Percentiles rank a stretch among this genome's conserved stretches.
These are phyloP conservation scores for Candida takata DNA, from an alignment of 805 yeast species.

Conservation along the genomic window DNA sequence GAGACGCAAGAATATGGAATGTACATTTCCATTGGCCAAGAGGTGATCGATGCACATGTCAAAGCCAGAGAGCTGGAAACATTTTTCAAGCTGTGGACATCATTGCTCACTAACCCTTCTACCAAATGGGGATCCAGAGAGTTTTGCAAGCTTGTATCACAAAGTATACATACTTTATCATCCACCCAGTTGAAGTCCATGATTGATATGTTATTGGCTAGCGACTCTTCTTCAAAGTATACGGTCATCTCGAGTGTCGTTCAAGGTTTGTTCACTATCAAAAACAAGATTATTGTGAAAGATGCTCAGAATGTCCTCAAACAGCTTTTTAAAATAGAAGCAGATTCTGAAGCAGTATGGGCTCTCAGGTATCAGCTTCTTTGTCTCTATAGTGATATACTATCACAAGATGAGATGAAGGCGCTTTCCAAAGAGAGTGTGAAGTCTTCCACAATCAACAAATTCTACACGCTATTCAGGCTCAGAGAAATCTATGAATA, in stretches of 20 bases:
- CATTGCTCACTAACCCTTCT: slow-evolving; percentile 4
- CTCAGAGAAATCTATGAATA: slow-evolving; percentile 37
- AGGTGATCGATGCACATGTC: slow-evolving; percentile 39
- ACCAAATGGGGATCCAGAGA: slow-evolving; percentile 16
- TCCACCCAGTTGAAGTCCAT: slow-evolving; percentile 33
- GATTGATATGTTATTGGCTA: slow-evolving; percentile 18
- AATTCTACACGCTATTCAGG: slow-evolving; percentile 39
- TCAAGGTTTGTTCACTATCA: slow-evolving; percentile 34
- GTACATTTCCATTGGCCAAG: slow-evolving; percentile 19
- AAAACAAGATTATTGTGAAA: slow-evolving; percentile 23
- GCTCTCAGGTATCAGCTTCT: slow-evolving; percentile 39
- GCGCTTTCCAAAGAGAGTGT: slow-evolving; percentile 2
- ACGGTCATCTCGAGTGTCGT: slow-evolving; percentile 27
- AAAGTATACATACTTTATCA: slow-evolving; percentile 39
- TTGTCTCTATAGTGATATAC: slow-evolving; percentile 38
- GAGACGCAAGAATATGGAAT: slow-evolving; percentile 3
- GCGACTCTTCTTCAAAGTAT: slow-evolving; percentile 11
- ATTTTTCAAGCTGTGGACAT: slow-evolving; percentile 43
- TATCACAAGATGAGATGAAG: slow-evolving; percentile 21
- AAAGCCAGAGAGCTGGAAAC: slow-evolving; percentile 50
- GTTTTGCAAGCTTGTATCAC: slow-evolving; percentile 33
- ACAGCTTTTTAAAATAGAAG: no score
- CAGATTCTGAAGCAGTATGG: slow-evolving; percentile 31
- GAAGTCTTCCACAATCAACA: slow-evolving; percentile 5
- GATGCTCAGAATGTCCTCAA: no score